Evolutionary conservation across 805 yeast genomes (phyloP).

Genomic region (Lipomyces kockii): DNA sequence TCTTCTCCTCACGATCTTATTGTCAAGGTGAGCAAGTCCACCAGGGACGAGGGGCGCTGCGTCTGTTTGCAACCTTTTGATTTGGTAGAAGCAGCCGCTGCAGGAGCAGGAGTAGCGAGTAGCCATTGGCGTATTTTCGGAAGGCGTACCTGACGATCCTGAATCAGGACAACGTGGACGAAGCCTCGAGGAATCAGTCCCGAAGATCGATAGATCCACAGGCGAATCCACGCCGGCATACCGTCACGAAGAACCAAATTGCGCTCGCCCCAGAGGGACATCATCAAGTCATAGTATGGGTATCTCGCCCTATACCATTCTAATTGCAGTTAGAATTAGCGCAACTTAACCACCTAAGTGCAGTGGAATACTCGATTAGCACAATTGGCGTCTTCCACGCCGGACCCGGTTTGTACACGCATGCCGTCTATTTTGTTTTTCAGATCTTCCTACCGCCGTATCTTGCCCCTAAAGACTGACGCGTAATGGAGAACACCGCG

Average conservation of each 20-base stretch:
- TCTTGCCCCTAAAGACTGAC: conserved; percentile 1
- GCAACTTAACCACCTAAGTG: too few relatives aligned
- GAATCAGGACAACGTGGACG: background rate
- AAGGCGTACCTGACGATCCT: conserved; percentile 3
- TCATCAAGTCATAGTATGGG: conserved; percentile 6
- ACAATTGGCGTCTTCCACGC: too few relatives aligned
- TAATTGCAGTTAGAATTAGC: background rate
- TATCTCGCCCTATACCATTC: background rate
- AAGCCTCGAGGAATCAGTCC: background rate
- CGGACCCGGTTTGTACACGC: too few relatives aligned
- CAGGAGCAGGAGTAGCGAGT: conserved; percentile 1
- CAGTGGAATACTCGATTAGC: too few relatives aligned
- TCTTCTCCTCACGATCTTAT: background rate
- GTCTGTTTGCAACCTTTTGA: too few relatives aligned
- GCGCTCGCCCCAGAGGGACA: conserved; percentile 1
- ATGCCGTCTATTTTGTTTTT: background rate
- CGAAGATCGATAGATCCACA: background rate
- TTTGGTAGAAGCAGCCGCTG: too few relatives aligned
- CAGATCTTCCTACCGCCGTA: background rate
- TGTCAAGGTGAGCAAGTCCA: too few relatives aligned
- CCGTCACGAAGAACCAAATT: conserved; percentile 1
- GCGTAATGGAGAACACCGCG: conserved; percentile 3
- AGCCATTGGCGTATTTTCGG: background rate
- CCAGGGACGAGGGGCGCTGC: too few relatives aligned
- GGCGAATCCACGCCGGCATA: conserved; percentile 2